Percentiles rank a stretch among this genome's conserved stretches.
phyloP scores from a whole-genome alignment of 495 filamentous ascomycete species.

The Neurospora sublineolata region DNA sequence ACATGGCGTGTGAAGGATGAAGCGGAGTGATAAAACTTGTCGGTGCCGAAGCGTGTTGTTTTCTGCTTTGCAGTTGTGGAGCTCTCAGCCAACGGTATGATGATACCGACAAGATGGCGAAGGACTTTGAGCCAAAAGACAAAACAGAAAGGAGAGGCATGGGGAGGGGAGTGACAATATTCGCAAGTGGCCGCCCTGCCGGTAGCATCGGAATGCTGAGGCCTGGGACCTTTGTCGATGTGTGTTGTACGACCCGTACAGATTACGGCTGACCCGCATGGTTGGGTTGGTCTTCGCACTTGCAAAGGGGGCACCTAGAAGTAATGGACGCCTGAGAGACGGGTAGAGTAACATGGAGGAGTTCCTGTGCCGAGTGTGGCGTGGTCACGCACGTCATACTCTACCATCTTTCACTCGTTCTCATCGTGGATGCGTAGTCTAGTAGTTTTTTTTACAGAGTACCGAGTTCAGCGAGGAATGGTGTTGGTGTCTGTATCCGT shows the following conservation, averaged over 20 bases:
- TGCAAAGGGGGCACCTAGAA: not conserved
- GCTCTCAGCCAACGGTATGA: slow-evolving; percentile 1
- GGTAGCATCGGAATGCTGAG: not conserved
- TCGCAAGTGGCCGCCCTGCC: slow-evolving; percentile 6
- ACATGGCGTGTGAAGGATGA: slow-evolving; percentile 3
- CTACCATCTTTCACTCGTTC: slow-evolving; percentile 2
- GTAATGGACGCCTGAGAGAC: slow-evolving; percentile 1
- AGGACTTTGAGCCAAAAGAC: not conserved
- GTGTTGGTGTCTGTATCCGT: not conserved
- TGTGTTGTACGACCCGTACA: slow-evolving; percentile 4
- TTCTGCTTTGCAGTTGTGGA: not conserved
- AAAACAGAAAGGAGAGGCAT: not conserved
- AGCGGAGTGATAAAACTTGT: not conserved
- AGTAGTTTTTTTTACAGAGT: not conserved
- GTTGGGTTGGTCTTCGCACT: not conserved
- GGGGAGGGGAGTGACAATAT: not conserved
- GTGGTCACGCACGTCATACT: slow-evolving; percentile 10
- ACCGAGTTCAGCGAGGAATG: slow-evolving; percentile 3
- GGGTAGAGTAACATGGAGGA: not conserved
- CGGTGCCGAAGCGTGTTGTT: slow-evolving; percentile 3
- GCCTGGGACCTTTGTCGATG: slow-evolving; percentile 4
- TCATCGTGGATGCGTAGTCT: not conserved
- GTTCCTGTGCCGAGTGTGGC: slow-evolving; percentile 14
- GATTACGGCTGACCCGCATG: slow-evolving; percentile 3
- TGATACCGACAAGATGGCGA: slow-evolving; percentile 4